These are phyloP conservation scores for Bryopsis sp. DNA, from an alignment of 139 green algal genomes.

Conservation along the genomic window DNA sequence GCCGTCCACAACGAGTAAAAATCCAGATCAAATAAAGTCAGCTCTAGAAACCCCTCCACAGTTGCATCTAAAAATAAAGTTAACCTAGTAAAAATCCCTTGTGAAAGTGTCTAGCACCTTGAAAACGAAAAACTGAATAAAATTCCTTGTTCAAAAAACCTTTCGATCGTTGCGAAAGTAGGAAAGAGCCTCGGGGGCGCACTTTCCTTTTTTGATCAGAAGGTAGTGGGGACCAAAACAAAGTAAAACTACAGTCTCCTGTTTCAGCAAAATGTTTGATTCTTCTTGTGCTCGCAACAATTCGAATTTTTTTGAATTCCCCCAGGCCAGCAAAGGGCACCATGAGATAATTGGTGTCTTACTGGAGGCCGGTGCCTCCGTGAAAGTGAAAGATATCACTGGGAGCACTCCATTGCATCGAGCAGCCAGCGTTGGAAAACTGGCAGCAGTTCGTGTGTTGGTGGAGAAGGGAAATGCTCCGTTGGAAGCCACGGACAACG, in stretches of 20 bases:
- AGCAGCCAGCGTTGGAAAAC: neutral
- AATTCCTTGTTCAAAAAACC: neutral
- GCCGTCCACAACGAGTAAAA: no score
- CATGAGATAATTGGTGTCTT: neutral
- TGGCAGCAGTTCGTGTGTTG: neutral
- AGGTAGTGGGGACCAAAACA: neutral
- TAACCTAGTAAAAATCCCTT: no score
- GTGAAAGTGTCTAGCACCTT: no score
- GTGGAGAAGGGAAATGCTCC: neutral
- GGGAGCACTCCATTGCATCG: neutral
- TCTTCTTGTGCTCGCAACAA: neutral
- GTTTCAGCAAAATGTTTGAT: neutral
- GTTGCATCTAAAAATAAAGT: no score
- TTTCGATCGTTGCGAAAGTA: no score
- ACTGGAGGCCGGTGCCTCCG: neutral
- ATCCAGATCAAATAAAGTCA: no score
- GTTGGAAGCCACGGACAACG: neutral
- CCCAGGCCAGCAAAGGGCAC: neutral
- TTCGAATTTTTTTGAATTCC: no score
- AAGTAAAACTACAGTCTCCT: neutral
- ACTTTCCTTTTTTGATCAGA: neutral
- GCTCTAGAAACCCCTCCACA: no score
- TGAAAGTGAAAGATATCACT: conserved; percentile 1
- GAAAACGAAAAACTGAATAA: no score
- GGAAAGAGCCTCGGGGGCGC: no score